Evolutionary conservation across 306 rosid species (phyloP), one percentile per base, ranked within the genome.

Genomic region (Acacia acuminata): DNA sequence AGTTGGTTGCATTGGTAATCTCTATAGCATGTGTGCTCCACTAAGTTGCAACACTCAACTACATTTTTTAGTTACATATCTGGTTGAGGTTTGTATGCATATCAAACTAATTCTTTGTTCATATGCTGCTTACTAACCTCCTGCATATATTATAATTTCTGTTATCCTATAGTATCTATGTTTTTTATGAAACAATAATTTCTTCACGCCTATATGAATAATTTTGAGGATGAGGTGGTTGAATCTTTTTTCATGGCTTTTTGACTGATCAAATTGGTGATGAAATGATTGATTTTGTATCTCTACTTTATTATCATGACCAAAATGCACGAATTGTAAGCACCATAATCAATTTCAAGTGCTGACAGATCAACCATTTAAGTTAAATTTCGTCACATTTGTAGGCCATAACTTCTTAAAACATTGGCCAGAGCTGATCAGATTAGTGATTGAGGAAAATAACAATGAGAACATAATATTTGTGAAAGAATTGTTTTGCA

Each of bases 291-390:
- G 67, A 69, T 80, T 69, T 63, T 51, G 36, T 71, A 48, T 61
- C 70, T 55, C 48, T 65, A 6, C 67, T 68, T 19, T 8, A 17
- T 82, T 79, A 64, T 47, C 24, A 58, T 64, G 61, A 15, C 44
- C 63, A 38, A 75, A 64, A 79, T 82, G 32, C 71, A 40, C 74
- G 83, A 79, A 75, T 79, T 63, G 48, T 76, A 70, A 63, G 53
- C 72, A 50, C 51, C 58, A 65, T 7, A 24, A 77, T 65, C 14
- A n/a, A 38, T 10, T 38, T 75, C 56, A 32, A 47, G 20, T 53
- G 81, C 53, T 69, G 79, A 22, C 44, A 43, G n/a, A 56, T 76
- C 73, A 65, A 76, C 48, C 20, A 63, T 36, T 42, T 67, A 19
- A 17, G 4, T 40, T 60, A 71, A 79, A 71, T 64, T 79, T 85